phyloP scores from a whole-genome alignment of 495 filamentous ascomycete species.

The Tetracladium setigerum region DNA sequence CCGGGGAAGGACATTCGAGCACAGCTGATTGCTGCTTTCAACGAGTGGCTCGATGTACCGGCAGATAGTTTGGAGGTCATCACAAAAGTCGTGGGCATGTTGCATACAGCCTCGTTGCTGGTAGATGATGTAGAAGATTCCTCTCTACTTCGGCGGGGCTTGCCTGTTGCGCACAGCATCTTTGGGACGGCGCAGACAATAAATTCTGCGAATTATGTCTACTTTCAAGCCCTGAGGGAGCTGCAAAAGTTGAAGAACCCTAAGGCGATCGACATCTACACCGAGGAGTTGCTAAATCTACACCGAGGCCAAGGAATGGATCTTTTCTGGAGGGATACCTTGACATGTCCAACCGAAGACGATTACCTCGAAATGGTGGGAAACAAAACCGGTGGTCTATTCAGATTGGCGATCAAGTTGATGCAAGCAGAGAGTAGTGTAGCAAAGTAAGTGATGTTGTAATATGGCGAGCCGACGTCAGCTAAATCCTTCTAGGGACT shows the following conservation, averaged over 20 bases:
- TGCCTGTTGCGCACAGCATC: constrained; percentile 89
- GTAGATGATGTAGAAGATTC: constrained; percentile 91
- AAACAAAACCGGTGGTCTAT: constrained; percentile 96
- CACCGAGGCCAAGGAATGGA: constrained; percentile 98
- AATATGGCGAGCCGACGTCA: too few relatives aligned
- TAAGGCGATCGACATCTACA: constrained; percentile 65
- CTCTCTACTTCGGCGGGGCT: constrained; percentile 74
- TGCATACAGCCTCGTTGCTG: constrained; percentile 88
- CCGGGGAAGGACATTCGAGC: constrained; percentile 90
- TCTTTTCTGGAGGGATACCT: constrained; percentile 90
- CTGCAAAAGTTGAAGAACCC: constrained; percentile 69
- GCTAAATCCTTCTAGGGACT: constrained; percentile 49
- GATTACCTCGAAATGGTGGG: constrained; percentile 98
- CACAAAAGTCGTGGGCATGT: constrained; percentile 81
- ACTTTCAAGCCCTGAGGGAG: constrained; percentile 83
- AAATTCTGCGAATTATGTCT: constrained; percentile 95
- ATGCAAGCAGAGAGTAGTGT: constrained; percentile 84
- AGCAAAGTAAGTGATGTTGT: constrained; percentile 43
- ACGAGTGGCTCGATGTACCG: constrained; percentile 83
- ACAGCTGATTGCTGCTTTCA: constrained; percentile 83
- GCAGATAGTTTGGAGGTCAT: constrained; percentile 69
- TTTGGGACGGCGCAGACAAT: constrained; percentile 96
- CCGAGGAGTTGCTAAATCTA: constrained; percentile 85
- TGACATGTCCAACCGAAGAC: constrained; percentile 89
- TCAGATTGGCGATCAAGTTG: constrained; percentile 86